A percentile compares a stretch with the other conserved stretches of the same genome.
Conservation (phyloP, 2,329 filamentous ascomycete species). For the Colletotrichum kahawae region DNA sequence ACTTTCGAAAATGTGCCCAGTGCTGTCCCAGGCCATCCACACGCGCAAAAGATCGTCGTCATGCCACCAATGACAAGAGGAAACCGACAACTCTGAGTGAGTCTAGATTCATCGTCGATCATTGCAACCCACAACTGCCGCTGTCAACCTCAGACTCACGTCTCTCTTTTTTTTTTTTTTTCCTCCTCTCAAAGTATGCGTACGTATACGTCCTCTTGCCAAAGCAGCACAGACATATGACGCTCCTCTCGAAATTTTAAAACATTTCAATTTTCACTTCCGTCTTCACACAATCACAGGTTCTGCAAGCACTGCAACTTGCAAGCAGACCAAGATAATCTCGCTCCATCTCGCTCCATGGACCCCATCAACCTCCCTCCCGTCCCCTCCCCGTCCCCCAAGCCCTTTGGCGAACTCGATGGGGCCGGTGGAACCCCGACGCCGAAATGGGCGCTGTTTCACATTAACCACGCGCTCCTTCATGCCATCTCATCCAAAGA, state of each 20-base stretch:
- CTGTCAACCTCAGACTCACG: not conserved
- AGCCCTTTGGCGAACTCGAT: not conserved
- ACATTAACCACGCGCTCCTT: constrained; percentile 17
- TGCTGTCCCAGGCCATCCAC: not conserved
- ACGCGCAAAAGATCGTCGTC: not conserved
- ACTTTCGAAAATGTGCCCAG: not conserved
- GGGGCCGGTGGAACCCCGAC: constrained; percentile 3
- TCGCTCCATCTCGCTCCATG: constrained; percentile 1
- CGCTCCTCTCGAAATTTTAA: not conserved
- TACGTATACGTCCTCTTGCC: not conserved
- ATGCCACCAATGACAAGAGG: not conserved
- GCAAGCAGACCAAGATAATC: not conserved
- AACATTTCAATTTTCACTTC: not conserved
- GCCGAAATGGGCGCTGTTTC: constrained; percentile 19
- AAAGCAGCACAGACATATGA: not conserved
- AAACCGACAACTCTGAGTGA: not conserved
- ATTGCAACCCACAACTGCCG: not conserved
- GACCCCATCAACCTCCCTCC: not conserved
- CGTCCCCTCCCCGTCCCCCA: not conserved
- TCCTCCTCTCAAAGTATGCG: not conserved
- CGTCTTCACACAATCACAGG: not conserved
- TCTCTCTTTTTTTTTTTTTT: not conserved
- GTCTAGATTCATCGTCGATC: not conserved
- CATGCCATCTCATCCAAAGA: constrained; percentile 13
- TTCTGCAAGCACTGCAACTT: not conserved